Evolutionary conservation across 352 stramenopile genomes (phyloP), one percentile per base, ranked within the genome.

Genomic region (Pythium aristosporum): DNA sequence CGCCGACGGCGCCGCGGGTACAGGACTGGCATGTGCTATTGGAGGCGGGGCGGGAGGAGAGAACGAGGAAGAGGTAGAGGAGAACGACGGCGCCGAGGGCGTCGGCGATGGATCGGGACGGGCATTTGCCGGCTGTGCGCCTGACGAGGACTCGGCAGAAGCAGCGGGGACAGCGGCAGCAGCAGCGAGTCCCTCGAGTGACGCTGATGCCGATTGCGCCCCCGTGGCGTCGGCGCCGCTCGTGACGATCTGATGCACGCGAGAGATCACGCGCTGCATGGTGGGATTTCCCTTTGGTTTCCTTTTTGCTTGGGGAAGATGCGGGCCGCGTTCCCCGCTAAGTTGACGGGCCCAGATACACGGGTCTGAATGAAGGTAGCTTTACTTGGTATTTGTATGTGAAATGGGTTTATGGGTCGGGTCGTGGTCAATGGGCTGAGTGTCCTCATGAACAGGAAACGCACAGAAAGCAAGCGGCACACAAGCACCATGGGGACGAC

Each of bases 211-310:
- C 36, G 30, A 39, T 9, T 23, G 5, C 13, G 36, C 48, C 6
- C 28, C 60, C 7, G 21, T n/a, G 5, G 21, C 51, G 20, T 52
- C 57, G 44, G 54, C 50, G 25, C 72, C 57, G 4, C 75, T 65
- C 62, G 79, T 80, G 39, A 88, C 80, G 65, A 88, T 88, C 57
- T 77, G 75, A 65, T 89, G 80, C 63, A 89, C 80, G 69, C 80
- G 80, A 62, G 80, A 88, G 49, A 91, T 82, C 44, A 89, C 71
- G 28, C 78, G 76, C 67, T 91, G 82, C 82, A 91, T 91, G 28
- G 25, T 52, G 18, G 12, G 43, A 20, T 51, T 51, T 51, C 44
- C 44, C 18, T 49, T 47, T 5, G 2, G 30, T 51, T 39, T 55
- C 28, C 16, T 28, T 36, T 39, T 60, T 2, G 1, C n/a, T 34